Base-by-base conservation (phyloP, 2,329 filamentous ascomycete species). In the Chaetomium sp. region DNA sequence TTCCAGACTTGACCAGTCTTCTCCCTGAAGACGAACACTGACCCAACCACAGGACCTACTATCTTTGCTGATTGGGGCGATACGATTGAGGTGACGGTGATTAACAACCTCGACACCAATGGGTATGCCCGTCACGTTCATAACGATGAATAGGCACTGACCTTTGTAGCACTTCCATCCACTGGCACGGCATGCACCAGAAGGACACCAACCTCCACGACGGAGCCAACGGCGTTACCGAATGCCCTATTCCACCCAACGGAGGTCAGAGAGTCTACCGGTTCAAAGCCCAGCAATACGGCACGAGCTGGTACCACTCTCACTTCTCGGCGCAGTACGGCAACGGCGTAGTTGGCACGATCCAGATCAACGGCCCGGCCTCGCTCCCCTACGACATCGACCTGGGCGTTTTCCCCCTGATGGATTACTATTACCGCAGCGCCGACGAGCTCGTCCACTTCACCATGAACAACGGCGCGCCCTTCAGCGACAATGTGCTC, bases 21-120 rank as follows among this genome's bases (percentile, higher is more conserved):
- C 7, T 8, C n/a, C 45, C 21, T 47, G 45, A 47, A 21, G n/a
- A 23, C 19, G 8, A 23, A 23, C 1, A 21, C 35, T 57, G 19
- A 66, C 53, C 12, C 3, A 1, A 31, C 9, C 33, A 38, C 33
- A 70, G 86, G 85, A 1, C 86, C 86, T 1, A 78, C 77, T 5
- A 83, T 89, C 38, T 74, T 78, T 16, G 83, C 79, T 16, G 74
- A 83, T 63, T 84, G 82, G 81, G 83, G 82, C 33, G 82, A 85
- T 66, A 74, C 67, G 7, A 75, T 83, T 38, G 76, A 88, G 56
- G 82, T 91, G 57, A 85, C 85, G 27, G 83, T 91, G 63, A 81
- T 85, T 75, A 92, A 92, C 74, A 80, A 84, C n/a, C 81, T 91
- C 1, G 80, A 79, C 16, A 75, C 72, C 35, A 79, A 78, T 67